Evolutionary conservation across 2,329 filamentous ascomycete species (phyloP), one percentile per base, ranked within the genome.

Genomic region (Colletotrichum godetiae): DNA sequence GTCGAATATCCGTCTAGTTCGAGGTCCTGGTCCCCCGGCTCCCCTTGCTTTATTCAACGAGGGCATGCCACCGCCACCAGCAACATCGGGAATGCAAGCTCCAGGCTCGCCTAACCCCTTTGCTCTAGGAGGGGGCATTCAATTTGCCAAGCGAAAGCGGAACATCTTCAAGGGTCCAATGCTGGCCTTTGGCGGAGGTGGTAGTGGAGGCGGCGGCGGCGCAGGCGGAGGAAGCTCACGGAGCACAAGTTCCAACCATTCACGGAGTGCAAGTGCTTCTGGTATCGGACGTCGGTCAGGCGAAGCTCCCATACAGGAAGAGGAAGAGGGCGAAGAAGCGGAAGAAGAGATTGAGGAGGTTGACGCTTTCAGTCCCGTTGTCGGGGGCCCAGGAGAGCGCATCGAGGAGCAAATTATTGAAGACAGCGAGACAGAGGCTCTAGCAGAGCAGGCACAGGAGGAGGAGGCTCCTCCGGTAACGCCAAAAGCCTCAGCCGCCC

Each of bases 141-240:
- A 95, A 57, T 97, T 97, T 79, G 94, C 94, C 1, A 95, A 95
- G 80, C 86, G 94, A 71, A 97, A 96, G 84, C 89, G 93, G 71
- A 94, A 91, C 68, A 82, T 95, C 2, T 97, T 97, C 85, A 96
- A 96, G 80, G 94, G 94, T 0, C 94, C 94, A 0, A 91, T 91
- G 82, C 84, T 93, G 35, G 88, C 89, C 75, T 85, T 92, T 59
- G 86, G 86, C 66, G 71, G 68, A 13, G 84, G 79, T n/a, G 82
- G 74, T 57, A 86, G 19, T 10, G 60, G 19, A 19, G 29, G 58
- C 15, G 22, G 24, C 13, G 73, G 55, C 55, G 55, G 27, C n/a
- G 55, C 79, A 42, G 75, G 79, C 56, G 78, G 82, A 33, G 77
- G 81, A 61, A 77, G 83, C 53, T 77, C 78, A 19, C 77, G 88